Evolutionary conservation across 2,329 filamentous ascomycete genomes (phyloP), one percentile per base, ranked within the genome.

Genomic region (Colletotrichum liriopes): DNA sequence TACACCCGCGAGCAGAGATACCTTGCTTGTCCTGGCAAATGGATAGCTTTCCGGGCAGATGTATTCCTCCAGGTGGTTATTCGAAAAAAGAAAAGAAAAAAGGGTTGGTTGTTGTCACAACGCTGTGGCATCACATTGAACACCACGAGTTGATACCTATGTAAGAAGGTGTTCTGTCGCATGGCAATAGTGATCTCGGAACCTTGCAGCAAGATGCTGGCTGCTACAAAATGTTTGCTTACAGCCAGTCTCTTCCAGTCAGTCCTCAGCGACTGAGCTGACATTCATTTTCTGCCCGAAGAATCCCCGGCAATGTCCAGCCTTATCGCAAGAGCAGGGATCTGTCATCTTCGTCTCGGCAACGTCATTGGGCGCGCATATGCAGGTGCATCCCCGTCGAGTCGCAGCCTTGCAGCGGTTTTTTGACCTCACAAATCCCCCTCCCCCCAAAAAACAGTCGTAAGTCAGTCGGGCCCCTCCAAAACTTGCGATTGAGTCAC

Each of bases 401-500:
- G 54, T 62, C 45, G n/a, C 62, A 73, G 71, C 71, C 71, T 73
- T 67, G 71, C 71, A 73, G 65, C 37, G 26, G 32, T 41, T 71
- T 70, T 73, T 73, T 62, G 62, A 73, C 71, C 66, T 73, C 61
- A 72, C 67, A 71, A 73, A 26, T 39, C 35, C 61, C 67, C 70
- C 63, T 43, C 37, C 26, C 26, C 61, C 67, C 49, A 55, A 71
- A 72, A 72, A 72, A 60, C 61, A 60, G 70, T 70, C 65, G 69
- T 59, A 69, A 68, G 66, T 54, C 60, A 37, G 49, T 67, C 52
- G 65, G 59, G 70, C 70, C 66, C 60, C 65, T 72, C 70, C 70
- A 72, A 67, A 65, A 43, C 65, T 56, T 70, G 70, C 60, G 70
- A 72, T 72, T 73, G 71, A 73, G 71, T 72, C 71, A 73, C 43